Percentiles rank a stretch among this genome's conserved stretches.
These are phyloP conservation scores for Penicillium sp. DNA, from an alignment of 2,329 filamentous ascomycete genomes.

Conservation along the genomic window DNA sequence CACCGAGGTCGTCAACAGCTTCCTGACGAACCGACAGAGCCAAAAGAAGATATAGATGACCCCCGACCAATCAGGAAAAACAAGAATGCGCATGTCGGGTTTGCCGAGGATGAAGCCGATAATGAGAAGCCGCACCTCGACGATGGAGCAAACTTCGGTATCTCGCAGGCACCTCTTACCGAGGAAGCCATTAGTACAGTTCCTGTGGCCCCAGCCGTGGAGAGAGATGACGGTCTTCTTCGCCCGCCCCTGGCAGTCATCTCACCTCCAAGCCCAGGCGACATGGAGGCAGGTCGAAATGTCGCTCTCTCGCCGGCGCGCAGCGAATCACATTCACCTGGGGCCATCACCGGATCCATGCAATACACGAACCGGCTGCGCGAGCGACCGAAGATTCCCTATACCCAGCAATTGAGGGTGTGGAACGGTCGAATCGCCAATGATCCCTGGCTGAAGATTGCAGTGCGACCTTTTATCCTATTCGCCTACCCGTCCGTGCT, in stretches of 20 bases:
- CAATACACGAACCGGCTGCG: constrained; percentile 68
- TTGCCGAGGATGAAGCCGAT: constrained; percentile 39
- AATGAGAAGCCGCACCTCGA: constrained; percentile 18
- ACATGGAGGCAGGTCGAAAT: constrained; percentile 29
- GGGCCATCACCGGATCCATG: constrained; percentile 24
- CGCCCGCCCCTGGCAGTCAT: constrained; percentile 8
- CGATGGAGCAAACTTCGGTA: constrained; percentile 1
- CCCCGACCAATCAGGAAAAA: constrained; percentile 21
- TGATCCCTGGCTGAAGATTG: constrained; percentile 75
- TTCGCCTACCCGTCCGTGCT: constrained; percentile 83
- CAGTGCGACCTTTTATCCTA: constrained; percentile 74
- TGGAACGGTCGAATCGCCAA: constrained; percentile 73
- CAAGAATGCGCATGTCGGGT: constrained; percentile 53
- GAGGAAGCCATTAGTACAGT: constrained; percentile 4
- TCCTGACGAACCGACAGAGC: constrained; percentile 10
- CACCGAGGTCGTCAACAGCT: constrained; percentile 29
- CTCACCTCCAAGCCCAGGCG: constrained; percentile 8
- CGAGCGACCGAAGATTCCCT: constrained; percentile 63
- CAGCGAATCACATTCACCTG: constrained; percentile 30
- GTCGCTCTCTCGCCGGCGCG: constrained; percentile 25
- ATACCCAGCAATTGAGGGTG: constrained; percentile 65
- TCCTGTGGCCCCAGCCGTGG: constrained; percentile 2
- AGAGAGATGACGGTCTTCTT: constrained; percentile 14
- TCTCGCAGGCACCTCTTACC: not conserved
- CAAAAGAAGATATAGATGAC: constrained; percentile 8